A percentile compares a stretch with the other conserved stretches of the same genome.
These are phyloP conservation scores for Hordeum pubiflorum DNA, from an alignment of 202 grass and related monocot species.

Conservation along the genomic window DNA sequence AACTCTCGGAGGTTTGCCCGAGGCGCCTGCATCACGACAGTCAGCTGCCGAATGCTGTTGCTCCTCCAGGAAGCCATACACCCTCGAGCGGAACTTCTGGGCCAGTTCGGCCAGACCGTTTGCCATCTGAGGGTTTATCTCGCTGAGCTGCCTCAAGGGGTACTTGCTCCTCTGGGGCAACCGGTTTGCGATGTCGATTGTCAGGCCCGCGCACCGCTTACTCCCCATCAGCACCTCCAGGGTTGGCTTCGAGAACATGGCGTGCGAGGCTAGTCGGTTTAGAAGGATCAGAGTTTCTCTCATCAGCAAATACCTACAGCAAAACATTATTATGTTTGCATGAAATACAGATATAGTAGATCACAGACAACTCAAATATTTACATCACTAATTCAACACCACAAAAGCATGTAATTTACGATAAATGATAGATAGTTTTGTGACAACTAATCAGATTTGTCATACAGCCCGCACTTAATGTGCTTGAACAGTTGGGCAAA, in stretches of 20 bases:
- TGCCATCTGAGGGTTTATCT: slow-evolving; percentile 36
- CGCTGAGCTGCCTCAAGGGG: slow-evolving; percentile 2
- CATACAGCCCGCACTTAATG: not conserved
- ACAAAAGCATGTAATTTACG: not conserved
- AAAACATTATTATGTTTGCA: not conserved
- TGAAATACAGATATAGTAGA: not conserved
- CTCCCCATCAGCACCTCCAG: slow-evolving; percentile 54
- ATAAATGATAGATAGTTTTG: not conserved
- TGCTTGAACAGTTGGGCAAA: not conserved
- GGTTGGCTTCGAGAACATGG: slow-evolving; percentile 64
- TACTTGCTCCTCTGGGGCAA: slow-evolving; percentile 36
- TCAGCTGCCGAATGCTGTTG: slow-evolving; percentile 33
- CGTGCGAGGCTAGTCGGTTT: slow-evolving; percentile 68
- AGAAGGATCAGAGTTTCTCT: slow-evolving; percentile 81
- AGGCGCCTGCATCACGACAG: not conserved
- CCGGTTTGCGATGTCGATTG: slow-evolving; percentile 56
- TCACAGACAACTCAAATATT: not conserved
- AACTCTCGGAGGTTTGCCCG: slow-evolving; percentile 21
- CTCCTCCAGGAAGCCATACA: slow-evolving; percentile 56
- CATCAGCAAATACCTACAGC: slow-evolving; percentile 56
- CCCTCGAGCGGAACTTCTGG: slow-evolving; percentile 50
- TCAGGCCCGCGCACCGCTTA: slow-evolving; percentile 51
- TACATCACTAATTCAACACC: not conserved
- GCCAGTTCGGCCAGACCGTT: slow-evolving; percentile 59
- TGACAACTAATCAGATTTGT: not conserved